Evolutionary conservation across 2,329 filamentous ascomycete genomes (phyloP).

Genomic region (Sporothrix brasiliensis): DNA sequence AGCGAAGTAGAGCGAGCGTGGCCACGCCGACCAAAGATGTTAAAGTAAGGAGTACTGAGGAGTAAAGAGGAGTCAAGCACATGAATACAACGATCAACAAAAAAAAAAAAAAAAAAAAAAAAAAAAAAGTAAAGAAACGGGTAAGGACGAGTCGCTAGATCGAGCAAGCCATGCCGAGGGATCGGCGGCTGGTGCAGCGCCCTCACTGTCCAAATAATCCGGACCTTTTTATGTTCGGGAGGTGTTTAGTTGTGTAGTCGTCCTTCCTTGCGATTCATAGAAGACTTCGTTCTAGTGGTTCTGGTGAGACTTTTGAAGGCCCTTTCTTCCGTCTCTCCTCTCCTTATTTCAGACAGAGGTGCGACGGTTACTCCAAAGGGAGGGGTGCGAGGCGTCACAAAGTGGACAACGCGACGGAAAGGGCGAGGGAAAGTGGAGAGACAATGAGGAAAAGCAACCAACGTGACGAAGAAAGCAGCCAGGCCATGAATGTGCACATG

Average conservation of each 20-base stretch:
- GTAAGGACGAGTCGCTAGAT: background rate
- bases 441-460: background rate
- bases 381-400: background rate
- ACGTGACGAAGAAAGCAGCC: background rate
- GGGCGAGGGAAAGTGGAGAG: background rate
- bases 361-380: slow-evolving; percentile 9
- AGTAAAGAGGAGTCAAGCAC: slow-evolving; percentile 21
- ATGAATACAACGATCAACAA: slow-evolving; percentile 19
- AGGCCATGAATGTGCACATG: slow-evolving; percentile 1
- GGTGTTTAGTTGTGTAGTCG: background rate
- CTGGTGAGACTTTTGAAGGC: background rate
- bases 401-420: background rate
- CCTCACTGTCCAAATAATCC: background rate
- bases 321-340: background rate
- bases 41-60: slow-evolving; percentile 11
- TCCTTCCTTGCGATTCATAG: slow-evolving; percentile 4
- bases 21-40: slow-evolving; percentile 6
- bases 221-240: background rate
- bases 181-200: slow-evolving; percentile 14
- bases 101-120: background rate
- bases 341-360: background rate
- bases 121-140: background rate
- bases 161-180: slow-evolving; percentile 22
- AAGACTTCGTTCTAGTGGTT: background rate
- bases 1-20: too few relatives aligned